Evolutionary conservation across 345 rosid genomes (phyloP).

Genomic region (Sisymbrium irio): DNA sequence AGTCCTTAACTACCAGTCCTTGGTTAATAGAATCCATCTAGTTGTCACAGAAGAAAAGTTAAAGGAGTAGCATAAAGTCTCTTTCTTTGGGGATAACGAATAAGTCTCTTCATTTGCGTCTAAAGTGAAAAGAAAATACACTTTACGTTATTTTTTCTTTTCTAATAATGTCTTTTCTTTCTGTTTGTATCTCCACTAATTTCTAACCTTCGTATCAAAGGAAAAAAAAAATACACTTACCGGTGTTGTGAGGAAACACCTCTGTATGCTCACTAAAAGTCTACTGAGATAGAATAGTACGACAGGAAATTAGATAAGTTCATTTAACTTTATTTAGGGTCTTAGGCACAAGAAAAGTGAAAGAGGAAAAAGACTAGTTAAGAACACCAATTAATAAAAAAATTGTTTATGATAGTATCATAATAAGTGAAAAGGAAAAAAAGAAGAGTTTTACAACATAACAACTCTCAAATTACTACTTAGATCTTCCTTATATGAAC

Average conservation of each 20-base stretch:
- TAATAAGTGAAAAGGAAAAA: not conserved
- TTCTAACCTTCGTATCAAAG: not conserved
- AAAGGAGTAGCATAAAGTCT: conserved; percentile 9
- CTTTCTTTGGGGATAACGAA: not conserved
- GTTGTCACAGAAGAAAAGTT: not conserved
- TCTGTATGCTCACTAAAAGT: too few relatives aligned
- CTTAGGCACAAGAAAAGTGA: too few relatives aligned
- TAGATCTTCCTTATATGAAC: not conserved
- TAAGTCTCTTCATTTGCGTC: not conserved
- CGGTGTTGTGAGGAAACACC: too few relatives aligned
- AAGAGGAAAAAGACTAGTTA: too few relatives aligned
- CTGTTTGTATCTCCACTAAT: not conserved
- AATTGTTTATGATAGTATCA: too few relatives aligned
- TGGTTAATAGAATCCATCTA: not conserved
- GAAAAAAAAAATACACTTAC: too few relatives aligned
- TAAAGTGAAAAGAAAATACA: not conserved
- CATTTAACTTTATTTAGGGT: too few relatives aligned
- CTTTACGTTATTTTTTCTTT: not conserved
- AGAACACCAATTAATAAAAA: too few relatives aligned
- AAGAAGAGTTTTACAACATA: not conserved
- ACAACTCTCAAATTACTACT: not conserved
- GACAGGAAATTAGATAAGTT: too few relatives aligned
- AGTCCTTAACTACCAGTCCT: not conserved
- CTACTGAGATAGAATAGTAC: too few relatives aligned
- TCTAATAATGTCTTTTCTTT: not conserved